These are phyloP conservation scores for Sporisorium graminicola DNA, from an alignment of 1,284 basidiomycete species.

Conservation along the genomic window DNA sequence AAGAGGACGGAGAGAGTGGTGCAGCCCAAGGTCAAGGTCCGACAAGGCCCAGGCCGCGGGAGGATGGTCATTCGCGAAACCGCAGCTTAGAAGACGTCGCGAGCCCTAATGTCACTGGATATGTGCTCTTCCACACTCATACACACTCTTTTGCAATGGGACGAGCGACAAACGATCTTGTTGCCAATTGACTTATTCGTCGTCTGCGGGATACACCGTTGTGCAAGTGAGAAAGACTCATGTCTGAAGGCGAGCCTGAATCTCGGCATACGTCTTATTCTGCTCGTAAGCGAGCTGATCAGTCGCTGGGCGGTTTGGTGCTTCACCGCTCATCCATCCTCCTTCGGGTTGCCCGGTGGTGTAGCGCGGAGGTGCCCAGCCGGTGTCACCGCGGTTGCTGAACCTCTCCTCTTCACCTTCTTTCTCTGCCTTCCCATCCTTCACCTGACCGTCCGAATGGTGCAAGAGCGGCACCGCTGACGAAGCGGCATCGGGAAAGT, in stretches of 20 bases:
- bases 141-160: slow-evolving; percentile 6
- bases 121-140: neutral
- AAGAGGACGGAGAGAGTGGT: slow-evolving; percentile 37
- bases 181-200: neutral
- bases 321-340: slow-evolving; percentile 48
- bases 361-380: slow-evolving; percentile 64
- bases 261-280: slow-evolving; percentile 44
- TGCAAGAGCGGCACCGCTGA: slow-evolving; percentile 7
- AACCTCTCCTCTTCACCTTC: slow-evolving; percentile 15
- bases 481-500: slow-evolving; percentile 10
- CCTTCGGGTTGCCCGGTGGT: slow-evolving; percentile 27
- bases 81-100: neutral
- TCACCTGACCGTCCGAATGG: slow-evolving; percentile 5
- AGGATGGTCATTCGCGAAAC: slow-evolving; percentile 35
- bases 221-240: neutral
- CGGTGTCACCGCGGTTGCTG: slow-evolving; percentile 28
- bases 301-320: slow-evolving; percentile 36
- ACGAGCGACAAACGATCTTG: neutral
- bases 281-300: slow-evolving; percentile 38
- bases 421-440: neutral
- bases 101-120: no score
- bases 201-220: neutral
- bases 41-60: slow-evolving; percentile 42
- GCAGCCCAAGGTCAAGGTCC: slow-evolving; percentile 35
- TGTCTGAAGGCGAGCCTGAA: slow-evolving; percentile 34